Conservation (phyloP, 345 rosid genomes). For the Eucalyptus polybractea region DNA sequence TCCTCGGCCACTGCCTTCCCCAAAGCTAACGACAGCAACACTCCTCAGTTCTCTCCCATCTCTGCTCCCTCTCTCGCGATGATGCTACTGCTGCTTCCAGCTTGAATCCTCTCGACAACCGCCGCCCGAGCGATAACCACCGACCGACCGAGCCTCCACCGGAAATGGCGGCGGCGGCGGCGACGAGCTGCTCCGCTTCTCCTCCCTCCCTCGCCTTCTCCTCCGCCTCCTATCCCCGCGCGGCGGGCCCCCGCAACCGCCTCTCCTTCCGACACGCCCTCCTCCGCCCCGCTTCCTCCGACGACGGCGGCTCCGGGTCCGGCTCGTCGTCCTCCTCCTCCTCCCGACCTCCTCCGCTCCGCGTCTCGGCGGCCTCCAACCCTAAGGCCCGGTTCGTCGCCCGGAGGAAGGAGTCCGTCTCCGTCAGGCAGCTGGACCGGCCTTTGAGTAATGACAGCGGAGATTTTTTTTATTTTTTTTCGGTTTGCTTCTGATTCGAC, state of each 20-base stretch:
- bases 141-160: too few relatives aligned
- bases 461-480: neutral
- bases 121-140: neutral
- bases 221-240: constrained; percentile 10
- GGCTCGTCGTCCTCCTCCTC: neutral
- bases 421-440: constrained; percentile 62
- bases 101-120: neutral
- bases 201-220: neutral
- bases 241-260: neutral
- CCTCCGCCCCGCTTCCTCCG: neutral
- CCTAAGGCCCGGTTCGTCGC: constrained; percentile 69
- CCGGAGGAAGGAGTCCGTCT: constrained; percentile 65
- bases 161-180: neutral
- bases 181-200: neutral
- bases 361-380: constrained; percentile 30
- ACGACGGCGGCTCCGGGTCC: neutral
- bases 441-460: constrained; percentile 55
- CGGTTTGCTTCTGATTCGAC: neutral
- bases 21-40: neutral
- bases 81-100: neutral
- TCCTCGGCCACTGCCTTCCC: neutral
- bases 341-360: constrained; percentile 10
- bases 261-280: neutral
- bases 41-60: neutral
- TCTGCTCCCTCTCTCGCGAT: neutral